Evolutionary conservation across 345 rosid species (phyloP).

Genomic region (Bretschneidera sinensis): DNA sequence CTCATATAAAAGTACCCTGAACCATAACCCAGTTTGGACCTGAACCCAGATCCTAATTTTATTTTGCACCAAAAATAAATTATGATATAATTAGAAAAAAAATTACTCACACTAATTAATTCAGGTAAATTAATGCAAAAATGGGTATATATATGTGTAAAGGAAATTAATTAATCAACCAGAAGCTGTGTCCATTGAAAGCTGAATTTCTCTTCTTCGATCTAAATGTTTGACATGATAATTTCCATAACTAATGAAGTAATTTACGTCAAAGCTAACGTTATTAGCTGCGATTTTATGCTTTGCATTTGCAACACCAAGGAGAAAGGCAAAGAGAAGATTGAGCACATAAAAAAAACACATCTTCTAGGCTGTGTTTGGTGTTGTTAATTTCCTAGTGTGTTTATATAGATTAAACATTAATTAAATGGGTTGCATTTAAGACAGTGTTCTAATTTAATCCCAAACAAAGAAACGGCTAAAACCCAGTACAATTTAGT

Average conservation of each 20-base stretch:
- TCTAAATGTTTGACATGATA: too few relatives aligned
- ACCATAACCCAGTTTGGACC: constrained; percentile 23
- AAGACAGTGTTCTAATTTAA: too few relatives aligned
- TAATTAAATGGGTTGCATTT: too few relatives aligned
- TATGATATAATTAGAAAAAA: too few relatives aligned
- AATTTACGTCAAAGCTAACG: background rate
- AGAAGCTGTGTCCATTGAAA: background rate
- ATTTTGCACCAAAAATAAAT: background rate
- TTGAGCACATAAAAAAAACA: too few relatives aligned
- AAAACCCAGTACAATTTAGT: too few relatives aligned
- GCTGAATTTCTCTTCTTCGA: background rate
- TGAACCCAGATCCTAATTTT: constrained; percentile 25
- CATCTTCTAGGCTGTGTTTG: too few relatives aligned
- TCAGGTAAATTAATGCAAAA: background rate
- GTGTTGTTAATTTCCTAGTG: too few relatives aligned
- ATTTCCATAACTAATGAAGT: background rate
- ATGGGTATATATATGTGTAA: background rate
- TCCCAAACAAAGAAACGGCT: too few relatives aligned
- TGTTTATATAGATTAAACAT: too few relatives aligned
- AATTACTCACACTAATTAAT: too few relatives aligned
- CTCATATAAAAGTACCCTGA: constrained; percentile 32
- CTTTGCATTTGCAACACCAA: background rate
- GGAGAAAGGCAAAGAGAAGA: background rate
- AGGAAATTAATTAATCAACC: background rate
- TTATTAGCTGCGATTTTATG: background rate